Conservation (phyloP, 192 early-diverging fungal species). For the Linnemannia zychae region DNA sequence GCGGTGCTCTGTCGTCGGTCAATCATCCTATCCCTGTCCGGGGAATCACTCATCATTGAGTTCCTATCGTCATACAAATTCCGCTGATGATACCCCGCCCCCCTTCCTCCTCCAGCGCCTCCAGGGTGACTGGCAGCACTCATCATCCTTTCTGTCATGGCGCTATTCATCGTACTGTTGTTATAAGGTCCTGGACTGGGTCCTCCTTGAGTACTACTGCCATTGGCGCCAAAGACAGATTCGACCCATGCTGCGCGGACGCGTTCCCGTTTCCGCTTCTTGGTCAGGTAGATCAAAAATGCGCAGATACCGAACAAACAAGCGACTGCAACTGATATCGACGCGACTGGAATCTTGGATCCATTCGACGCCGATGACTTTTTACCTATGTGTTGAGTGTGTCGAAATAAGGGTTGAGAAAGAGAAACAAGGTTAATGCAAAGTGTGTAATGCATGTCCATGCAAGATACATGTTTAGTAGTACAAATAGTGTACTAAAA, state of each 20-base stretch:
- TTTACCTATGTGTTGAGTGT: neutral
- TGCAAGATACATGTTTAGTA: neutral
- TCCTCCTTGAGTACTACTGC: neutral
- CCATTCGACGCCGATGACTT: neutral
- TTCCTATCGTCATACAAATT: neutral
- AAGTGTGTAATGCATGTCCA: neutral
- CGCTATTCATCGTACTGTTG: neutral
- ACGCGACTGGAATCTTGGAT: constrained; percentile 29
- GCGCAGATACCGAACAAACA: constrained; percentile 19
- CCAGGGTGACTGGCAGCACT: neutral
- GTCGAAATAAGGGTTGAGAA: neutral
- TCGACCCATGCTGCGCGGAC: constrained; percentile 39
- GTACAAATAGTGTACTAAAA: neutral
- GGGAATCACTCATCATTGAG: neutral
- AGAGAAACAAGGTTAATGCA: neutral
- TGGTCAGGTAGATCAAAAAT: constrained; percentile 21
- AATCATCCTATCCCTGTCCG: neutral
- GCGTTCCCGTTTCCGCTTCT: constrained; percentile 22
- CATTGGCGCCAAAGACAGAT: constrained; percentile 31
- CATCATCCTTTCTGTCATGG: neutral
- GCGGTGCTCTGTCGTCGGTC: constrained; percentile 10
- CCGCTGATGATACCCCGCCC: neutral
- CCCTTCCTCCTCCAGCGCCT: neutral
- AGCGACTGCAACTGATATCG: constrained; percentile 18
- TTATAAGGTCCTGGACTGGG: neutral